Evolutionary conservation across 2,329 filamentous ascomycete genomes (phyloP).

Genomic region (Talaromyces verruculosus): DNA sequence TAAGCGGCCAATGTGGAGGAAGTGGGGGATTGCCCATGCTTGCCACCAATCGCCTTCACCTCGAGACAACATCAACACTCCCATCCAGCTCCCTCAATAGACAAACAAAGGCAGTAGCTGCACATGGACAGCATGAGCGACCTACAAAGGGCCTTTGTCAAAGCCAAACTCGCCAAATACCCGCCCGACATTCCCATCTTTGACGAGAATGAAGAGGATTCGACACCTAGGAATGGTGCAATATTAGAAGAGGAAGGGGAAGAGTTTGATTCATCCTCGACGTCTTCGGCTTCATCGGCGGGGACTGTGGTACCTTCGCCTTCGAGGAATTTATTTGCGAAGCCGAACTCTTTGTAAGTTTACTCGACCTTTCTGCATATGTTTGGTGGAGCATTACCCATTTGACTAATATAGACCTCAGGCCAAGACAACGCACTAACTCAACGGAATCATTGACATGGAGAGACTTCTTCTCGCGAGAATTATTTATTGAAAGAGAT

Average conservation of each 20-base stretch:
- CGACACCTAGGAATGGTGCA: constrained; percentile 38
- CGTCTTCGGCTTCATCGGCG: constrained; percentile 87
- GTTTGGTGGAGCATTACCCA: not conserved
- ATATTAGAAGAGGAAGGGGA: constrained; percentile 38
- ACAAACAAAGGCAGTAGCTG: not conserved
- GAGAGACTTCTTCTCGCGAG: constrained; percentile 88
- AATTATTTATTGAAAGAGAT: constrained; percentile 65
- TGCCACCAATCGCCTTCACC: constrained; percentile 7
- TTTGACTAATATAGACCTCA: not conserved
- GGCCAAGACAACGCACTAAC: constrained; percentile 43
- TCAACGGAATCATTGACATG: constrained; percentile 69
- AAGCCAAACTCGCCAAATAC: constrained; percentile 66
- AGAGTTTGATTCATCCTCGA: constrained; percentile 60
- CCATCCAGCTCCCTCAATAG: not conserved
- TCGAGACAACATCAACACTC: not conserved
- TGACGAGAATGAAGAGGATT: constrained; percentile 40
- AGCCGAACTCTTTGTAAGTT: constrained; percentile 62
- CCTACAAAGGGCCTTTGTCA: constrained; percentile 75
- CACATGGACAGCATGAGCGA: constrained; percentile 65
- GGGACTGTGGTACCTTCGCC: constrained; percentile 84
- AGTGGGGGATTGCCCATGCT: constrained; percentile 6
- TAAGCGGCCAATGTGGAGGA: constrained; percentile 4
- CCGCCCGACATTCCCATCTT: constrained; percentile 55
- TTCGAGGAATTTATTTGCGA: constrained; percentile 70
- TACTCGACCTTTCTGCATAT: not conserved